A percentile compares a stretch with the other conserved stretches of the same genome.
Evolutionary conservation across 1,284 basidiomycete genomes (phyloP).

Genomic region (Pholiota adiposa): DNA sequence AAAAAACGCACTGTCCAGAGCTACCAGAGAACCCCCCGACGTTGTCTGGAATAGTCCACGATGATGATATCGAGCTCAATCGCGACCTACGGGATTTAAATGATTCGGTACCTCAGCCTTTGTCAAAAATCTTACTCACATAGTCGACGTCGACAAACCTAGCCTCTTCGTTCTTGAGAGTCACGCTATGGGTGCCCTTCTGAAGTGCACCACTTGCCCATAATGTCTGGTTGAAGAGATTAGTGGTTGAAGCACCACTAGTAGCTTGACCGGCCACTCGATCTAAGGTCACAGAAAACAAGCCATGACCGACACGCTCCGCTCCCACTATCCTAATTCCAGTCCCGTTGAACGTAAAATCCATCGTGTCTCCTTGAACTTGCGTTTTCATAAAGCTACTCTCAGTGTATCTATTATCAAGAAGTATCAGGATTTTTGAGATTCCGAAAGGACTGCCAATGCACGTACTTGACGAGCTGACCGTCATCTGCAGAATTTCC

Average conservation of each 20-base stretch:
- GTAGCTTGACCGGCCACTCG: too few species aligned
- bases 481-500: conserved; percentile 8
- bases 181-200: too few species aligned
- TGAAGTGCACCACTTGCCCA: too few species aligned
- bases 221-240: too few species aligned
- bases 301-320: conserved; percentile 4
- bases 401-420: conserved; percentile 22
- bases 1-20: conserved; percentile 30
- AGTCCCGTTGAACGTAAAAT: conserved; percentile 24
- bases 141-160: too few species aligned
- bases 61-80: conserved; percentile 14
- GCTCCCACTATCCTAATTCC: conserved; percentile 24
- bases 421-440: not conserved
- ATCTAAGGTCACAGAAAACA: not conserved
- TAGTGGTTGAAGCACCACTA: too few species aligned
- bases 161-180: too few species aligned
- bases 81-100: too few species aligned
- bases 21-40: conserved; percentile 23
- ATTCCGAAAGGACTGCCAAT: not conserved
- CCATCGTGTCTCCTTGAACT: conserved; percentile 15
- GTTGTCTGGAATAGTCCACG: conserved; percentile 13
- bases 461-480: conserved; percentile 16
- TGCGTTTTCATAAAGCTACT: conserved; percentile 23
- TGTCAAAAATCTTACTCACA: too few species aligned
- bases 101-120: too few species aligned